Conservation (phyloP, 768 basidiomycete species). For the Rickenella mellea region DNA sequence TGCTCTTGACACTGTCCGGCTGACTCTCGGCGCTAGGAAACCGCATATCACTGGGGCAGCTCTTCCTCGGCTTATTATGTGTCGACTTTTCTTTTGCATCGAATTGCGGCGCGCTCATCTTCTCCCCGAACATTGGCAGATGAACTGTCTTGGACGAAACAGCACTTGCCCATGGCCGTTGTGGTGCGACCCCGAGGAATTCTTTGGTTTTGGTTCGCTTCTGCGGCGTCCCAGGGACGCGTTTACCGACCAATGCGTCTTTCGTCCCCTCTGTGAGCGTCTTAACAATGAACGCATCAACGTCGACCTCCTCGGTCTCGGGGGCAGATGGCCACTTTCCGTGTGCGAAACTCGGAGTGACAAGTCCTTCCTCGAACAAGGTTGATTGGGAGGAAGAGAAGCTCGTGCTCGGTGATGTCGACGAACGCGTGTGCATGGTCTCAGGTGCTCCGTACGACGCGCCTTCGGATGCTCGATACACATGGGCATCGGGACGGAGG, state of each 20-base stretch:
- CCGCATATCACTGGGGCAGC: conserved; percentile 15
- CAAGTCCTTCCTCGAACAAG: conserved; percentile 44
- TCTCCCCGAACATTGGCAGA: not conserved
- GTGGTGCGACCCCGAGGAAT: conserved; percentile 28
- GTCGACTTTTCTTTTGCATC: conserved; percentile 26
- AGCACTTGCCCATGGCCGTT: conserved; percentile 76
- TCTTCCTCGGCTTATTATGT: conserved; percentile 55
- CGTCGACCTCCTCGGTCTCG: conserved; percentile 30
- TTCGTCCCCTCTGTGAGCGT: conserved; percentile 55
- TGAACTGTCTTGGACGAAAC: conserved; percentile 56
- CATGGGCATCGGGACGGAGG: conserved; percentile 1
- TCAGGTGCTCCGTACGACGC: no score
- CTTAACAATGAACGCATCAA: conserved; percentile 66
- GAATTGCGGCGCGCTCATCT: conserved; percentile 1
- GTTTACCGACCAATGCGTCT: conserved; percentile 38
- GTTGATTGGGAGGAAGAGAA: not conserved
- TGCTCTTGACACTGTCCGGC: not conserved
- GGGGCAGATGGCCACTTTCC: conserved; percentile 59
- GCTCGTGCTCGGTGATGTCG: not conserved
- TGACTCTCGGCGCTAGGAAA: not conserved
- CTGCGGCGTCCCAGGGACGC: conserved; percentile 73
- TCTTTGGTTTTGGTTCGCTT: conserved; percentile 59
- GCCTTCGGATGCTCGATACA: no score
- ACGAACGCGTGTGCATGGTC: not conserved
- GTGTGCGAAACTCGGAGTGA: conserved; percentile 52